Evolutionary conservation across 176 grass and related monocot genomes (phyloP).

Genomic region (maize (Zea mays)): Zm-B73-REFERENCE-NAM-5.0 NC_050098.1:28738001-28738500

Average conservation of each 20-base stretch:
- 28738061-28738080: not conserved
- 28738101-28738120: no score
- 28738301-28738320: not conserved
- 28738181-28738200: slow-evolving; percentile 62
- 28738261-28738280: not conserved
- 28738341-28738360: not conserved
- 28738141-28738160: slow-evolving; percentile 79
- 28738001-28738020: slow-evolving; percentile 39
- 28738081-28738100: not conserved
- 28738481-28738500: not conserved
- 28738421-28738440: no score
- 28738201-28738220: slow-evolving; percentile 62
- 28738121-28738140: slow-evolving; percentile 73
- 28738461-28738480: no score
- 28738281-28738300: not conserved
- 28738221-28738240: slow-evolving; percentile 95
- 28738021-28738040: not conserved
- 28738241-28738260: slow-evolving; percentile 43
- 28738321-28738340: not conserved
- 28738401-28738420: no score
- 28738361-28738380: not conserved
- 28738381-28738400: no score
- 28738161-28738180: slow-evolving; percentile 78
- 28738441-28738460: not conserved
- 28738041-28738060: not conserved